Conservation (phyloP, 805 yeast species). For the Metschnikowia peoriensis region DNA sequence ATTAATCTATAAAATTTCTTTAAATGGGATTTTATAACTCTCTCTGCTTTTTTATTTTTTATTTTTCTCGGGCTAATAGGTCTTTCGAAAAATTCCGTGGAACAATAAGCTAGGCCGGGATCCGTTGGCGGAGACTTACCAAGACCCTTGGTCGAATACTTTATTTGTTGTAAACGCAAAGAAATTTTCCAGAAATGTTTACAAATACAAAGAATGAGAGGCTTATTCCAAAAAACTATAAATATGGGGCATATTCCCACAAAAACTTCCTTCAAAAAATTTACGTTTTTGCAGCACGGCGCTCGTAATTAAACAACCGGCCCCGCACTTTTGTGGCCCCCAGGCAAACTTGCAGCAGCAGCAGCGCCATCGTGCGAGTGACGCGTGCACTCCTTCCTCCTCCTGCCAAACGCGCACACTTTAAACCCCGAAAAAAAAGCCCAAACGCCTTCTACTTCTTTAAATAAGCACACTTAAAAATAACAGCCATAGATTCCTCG, state of each 20-base stretch:
- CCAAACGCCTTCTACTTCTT: neutral
- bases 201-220: neutral
- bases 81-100: too few species aligned
- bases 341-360: neutral
- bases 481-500: too few species aligned
- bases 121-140: too few species aligned
- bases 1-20: too few species aligned
- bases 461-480: neutral
- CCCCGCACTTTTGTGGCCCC: neutral
- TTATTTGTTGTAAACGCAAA: too few species aligned
- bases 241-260: neutral
- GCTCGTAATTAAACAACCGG: neutral
- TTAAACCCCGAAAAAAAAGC: neutral
- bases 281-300: neutral
- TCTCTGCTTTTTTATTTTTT: too few species aligned
- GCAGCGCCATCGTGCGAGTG: neutral
- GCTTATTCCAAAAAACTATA: neutral
- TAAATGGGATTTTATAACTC: too few species aligned
- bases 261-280: neutral
- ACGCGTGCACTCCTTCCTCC: neutral
- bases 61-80: too few species aligned
- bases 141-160: too few species aligned
- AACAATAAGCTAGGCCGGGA: too few species aligned
- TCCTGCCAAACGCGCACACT: neutral
- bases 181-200: neutral